phyloP scores from a whole-genome alignment of 768 basidiomycete genomes.

The Goffeauzyma gilvescens region DNA sequence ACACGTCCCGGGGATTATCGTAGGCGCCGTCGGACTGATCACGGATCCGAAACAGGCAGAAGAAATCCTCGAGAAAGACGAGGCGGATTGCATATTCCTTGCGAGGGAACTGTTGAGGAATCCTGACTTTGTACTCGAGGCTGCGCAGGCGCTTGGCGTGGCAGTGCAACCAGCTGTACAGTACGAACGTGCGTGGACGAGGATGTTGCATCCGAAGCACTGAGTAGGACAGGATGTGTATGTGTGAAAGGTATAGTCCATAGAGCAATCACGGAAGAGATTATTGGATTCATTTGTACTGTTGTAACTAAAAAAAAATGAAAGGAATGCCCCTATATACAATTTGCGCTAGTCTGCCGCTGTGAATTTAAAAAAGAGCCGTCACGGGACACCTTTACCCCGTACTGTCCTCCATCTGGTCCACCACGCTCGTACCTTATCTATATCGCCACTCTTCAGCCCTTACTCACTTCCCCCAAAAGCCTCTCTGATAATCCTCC shows the following conservation, averaged over 20 bases:
- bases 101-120: slow-evolving; percentile 50
- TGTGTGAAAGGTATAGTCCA: too few species aligned
- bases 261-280: too few species aligned
- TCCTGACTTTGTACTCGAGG: slow-evolving; percentile 46
- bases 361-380: too few species aligned
- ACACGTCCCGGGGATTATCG: slow-evolving; percentile 19
- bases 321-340: too few species aligned
- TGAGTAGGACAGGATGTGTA: too few species aligned
- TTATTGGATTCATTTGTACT: too few species aligned
- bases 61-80: slow-evolving; percentile 44
- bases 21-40: slow-evolving; percentile 53
- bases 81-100: slow-evolving; percentile 50
- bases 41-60: slow-evolving; percentile 47
- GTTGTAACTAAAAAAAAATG: too few species aligned
- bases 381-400: too few species aligned
- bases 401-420: too few species aligned
- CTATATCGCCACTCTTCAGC: too few species aligned
- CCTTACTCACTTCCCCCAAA: slow-evolving; percentile 17
- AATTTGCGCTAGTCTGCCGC: too few species aligned
- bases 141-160: slow-evolving; percentile 46
- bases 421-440: too few species aligned
- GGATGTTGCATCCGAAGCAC: slow-evolving; percentile 28
- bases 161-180: slow-evolving; percentile 54
- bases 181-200: slow-evolving; percentile 45
- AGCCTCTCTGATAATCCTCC: slow-evolving; percentile 18